Percentiles rank a stretch among this genome's conserved stretches.
Evolutionary conservation across 805 yeast species (phyloP).

Genomic region (Saccharomyces jurei): DNA sequence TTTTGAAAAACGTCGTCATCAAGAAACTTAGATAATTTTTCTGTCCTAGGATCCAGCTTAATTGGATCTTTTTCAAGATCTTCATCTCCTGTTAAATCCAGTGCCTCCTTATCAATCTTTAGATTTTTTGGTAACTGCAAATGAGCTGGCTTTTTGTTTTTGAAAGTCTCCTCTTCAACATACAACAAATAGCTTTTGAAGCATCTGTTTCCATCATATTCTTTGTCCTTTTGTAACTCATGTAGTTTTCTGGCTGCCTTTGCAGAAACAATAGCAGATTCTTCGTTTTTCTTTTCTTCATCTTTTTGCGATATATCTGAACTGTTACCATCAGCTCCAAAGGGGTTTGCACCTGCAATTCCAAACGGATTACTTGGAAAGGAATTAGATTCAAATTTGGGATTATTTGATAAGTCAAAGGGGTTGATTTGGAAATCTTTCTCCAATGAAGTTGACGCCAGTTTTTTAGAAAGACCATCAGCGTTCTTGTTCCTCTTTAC

Average conservation of each 20-base stretch:
- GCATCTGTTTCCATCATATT: constrained; percentile 15
- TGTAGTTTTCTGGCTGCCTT: constrained; percentile 29
- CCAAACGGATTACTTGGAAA: constrained; percentile 23
- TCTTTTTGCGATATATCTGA: neutral
- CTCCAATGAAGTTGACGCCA: constrained; percentile 33
- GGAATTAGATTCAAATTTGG: constrained; percentile 21
- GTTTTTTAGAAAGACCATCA: constrained; percentile 37
- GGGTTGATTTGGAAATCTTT: constrained; percentile 35
- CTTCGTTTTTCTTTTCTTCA: constrained; percentile 1
- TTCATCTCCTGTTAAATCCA: constrained; percentile 37
- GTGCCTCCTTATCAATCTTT: constrained; percentile 43
- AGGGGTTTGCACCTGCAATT: constrained; percentile 20
- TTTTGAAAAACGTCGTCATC: constrained; percentile 75
- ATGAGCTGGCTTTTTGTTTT: constrained; percentile 41
- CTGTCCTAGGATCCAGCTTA: constrained; percentile 36
- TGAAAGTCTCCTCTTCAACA: constrained; percentile 64
- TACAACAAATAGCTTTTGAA: constrained; percentile 63
- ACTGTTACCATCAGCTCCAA: constrained; percentile 25
- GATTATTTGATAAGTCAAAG: constrained; percentile 19
- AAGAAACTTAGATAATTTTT: constrained; percentile 44
- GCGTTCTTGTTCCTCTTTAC: constrained; percentile 50
- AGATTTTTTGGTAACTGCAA: constrained; percentile 42
- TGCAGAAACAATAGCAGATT: constrained; percentile 21
- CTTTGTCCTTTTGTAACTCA: constrained; percentile 20
- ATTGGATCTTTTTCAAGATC: constrained; percentile 24